Evolutionary conservation across 768 basidiomycete species (phyloP), one percentile per base, ranked within the genome.

Genomic region (Termitomyces sp.): DNA sequence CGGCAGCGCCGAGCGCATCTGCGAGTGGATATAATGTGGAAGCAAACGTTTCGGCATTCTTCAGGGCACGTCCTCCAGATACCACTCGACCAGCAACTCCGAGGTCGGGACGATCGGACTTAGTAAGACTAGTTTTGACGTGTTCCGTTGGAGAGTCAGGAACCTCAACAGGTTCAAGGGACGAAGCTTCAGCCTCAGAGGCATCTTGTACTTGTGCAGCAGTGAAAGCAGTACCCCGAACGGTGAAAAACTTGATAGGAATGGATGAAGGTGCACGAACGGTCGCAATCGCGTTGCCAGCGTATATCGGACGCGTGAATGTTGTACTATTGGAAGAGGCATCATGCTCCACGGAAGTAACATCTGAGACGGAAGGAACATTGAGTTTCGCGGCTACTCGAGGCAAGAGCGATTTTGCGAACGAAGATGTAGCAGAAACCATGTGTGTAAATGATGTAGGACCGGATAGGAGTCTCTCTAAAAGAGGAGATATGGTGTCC

Each of bases 251-350:
- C 71, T 98, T 98, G 75, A 94, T 73, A 32, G 83, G 80, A 65
- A 97, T 80, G 53, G 81, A 81, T n/a, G 84, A 81, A 0, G 86
- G 76, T 0, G 90, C 90, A 58, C 87, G 86, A 63, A 99, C 87
- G 44, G 94, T 96, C 26, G 94, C 83, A 56, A 98, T 93, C 46
- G 97, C 97, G 68, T 98, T 98, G 50, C 97, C 97, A 24, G 97
- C 97, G 66, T 99, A 98, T 66, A 98, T 97, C 28, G 93, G 94
- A 26, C 96, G 90, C 5, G 90, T 86, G 70, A 95, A 98, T 1
- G 86, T 92, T 40, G 92, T 93, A 64, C 78, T 81, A 62, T 88
- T 87, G 35, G 85, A 83, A 3, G 86, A 71, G 30, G 72, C 56
- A 65, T 92, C 88, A 69, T 92, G 86, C 42, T 86, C 79, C 62